Percentiles rank a stretch among this genome's conserved stretches.
phyloP scores from a whole-genome alignment of 495 filamentous ascomycete genomes.

The Pyronema domesticum region DNA sequence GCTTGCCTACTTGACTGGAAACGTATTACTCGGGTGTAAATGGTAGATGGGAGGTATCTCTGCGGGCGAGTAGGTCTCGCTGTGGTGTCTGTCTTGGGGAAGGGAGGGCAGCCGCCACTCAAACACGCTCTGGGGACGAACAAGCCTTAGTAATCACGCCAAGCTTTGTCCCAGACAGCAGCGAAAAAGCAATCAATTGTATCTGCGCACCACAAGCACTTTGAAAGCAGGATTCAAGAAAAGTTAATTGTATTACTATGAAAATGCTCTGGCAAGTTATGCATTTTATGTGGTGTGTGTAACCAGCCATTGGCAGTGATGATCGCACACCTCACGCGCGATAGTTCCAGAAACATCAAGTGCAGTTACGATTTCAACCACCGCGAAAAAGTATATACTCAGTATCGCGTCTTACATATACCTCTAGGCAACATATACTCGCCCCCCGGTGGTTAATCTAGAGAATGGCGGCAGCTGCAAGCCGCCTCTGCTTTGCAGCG shows the following conservation, averaged over 20 bases:
- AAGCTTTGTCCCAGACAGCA: neutral
- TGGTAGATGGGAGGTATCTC: neutral
- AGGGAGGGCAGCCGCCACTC: conserved; percentile 4
- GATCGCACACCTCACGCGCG: neutral
- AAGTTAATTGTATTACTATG: neutral
- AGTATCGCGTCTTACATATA: too few species aligned
- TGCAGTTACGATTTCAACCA: too few species aligned
- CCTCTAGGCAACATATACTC: too few species aligned
- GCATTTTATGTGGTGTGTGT: neutral
- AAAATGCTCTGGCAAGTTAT: neutral
- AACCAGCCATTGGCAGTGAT: neutral
- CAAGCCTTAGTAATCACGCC: neutral
- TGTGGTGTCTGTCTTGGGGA: neutral
- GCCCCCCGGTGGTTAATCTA: neutral
- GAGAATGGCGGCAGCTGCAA: conserved; percentile 19
- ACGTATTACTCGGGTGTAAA: neutral
- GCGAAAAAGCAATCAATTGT: neutral
- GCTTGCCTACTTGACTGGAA: neutral
- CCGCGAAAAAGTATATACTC: too few species aligned
- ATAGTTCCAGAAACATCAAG: neutral
- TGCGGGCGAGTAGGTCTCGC: neutral
- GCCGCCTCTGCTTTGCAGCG: conserved; percentile 11
- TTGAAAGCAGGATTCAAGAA: neutral
- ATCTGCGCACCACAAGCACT: neutral
- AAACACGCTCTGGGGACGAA: neutral